Conservation (phyloP, 257 asterid species). For the Penstemon davidsonii region DNA sequence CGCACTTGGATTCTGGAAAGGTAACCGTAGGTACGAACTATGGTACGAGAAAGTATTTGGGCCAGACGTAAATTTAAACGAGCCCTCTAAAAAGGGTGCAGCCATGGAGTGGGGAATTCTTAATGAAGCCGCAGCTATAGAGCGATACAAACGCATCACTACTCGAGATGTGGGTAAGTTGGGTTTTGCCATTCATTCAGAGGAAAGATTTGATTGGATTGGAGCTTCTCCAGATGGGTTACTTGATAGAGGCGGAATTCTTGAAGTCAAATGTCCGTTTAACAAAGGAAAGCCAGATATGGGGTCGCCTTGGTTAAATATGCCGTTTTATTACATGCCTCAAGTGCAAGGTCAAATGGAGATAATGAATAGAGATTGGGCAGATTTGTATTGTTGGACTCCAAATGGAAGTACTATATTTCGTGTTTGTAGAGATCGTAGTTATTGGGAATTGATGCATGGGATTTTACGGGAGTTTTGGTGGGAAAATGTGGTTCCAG, state of each 20-base stretch:
- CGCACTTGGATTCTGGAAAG: conserved; percentile 92
- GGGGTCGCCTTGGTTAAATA: conserved; percentile 72
- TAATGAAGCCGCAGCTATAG: conserved; percentile 79
- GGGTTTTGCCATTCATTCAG: conserved; percentile 78
- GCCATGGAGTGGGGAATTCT: conserved; percentile 89
- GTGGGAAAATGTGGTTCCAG: conserved; percentile 96
- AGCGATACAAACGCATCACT: conserved; percentile 79
- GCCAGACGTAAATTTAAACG: conserved; percentile 30
- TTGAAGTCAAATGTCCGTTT: conserved; percentile 93
- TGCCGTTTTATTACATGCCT: conserved; percentile 98
- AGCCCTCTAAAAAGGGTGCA: conserved; percentile 48
- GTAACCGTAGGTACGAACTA: conserved; percentile 76
- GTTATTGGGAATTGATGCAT: conserved; percentile 72
- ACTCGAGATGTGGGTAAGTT: conserved; percentile 71
- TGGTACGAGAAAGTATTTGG: conserved; percentile 86
- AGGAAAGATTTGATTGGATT: conserved; percentile 67
- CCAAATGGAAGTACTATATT: conserved; percentile 86
- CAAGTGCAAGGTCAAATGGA: conserved; percentile 99
- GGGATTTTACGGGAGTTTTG: conserved; percentile 81
- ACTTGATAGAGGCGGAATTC: conserved; percentile 77
- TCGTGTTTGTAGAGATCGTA: conserved; percentile 67
- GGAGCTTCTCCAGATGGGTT: conserved; percentile 98
- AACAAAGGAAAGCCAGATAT: conserved; percentile 87
- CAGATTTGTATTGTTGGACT: conserved; percentile 91
- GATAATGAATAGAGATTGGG: conserved; percentile 92